Percentiles rank a stretch among this genome's conserved stretches.
Conservation (phyloP, 306 rosid genomes). For the Malus fusca region DNA sequence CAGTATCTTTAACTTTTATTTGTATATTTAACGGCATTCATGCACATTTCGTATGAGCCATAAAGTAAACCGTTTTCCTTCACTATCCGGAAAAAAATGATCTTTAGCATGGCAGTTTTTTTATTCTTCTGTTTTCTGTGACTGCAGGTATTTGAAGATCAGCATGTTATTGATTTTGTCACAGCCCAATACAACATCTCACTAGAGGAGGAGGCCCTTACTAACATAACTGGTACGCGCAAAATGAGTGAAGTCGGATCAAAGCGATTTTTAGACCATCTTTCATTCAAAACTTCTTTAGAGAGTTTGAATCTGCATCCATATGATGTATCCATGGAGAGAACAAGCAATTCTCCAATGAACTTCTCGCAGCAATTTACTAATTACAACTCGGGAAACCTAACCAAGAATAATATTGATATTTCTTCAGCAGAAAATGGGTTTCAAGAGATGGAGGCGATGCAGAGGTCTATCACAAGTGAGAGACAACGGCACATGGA, state of each 20-base stretch:
- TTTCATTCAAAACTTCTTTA: constrained; percentile 14
- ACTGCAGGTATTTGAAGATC: constrained; percentile 61
- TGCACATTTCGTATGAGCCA: not conserved
- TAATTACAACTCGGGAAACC: constrained; percentile 24
- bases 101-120: not conserved
- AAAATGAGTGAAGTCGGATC: constrained; percentile 36
- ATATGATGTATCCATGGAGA: constrained; percentile 32
- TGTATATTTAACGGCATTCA: not conserved
- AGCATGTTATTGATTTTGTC: constrained; percentile 51
- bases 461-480: constrained; percentile 29
- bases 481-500: constrained; percentile 21
- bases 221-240: not conserved
- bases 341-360: constrained; percentile 36
- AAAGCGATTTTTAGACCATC: constrained; percentile 20
- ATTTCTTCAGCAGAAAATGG: constrained; percentile 16
- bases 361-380: constrained; percentile 54
- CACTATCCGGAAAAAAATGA: not conserved
- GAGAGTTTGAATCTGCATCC: constrained; percentile 26
- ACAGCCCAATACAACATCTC: constrained; percentile 39
- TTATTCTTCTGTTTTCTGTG: not conserved
- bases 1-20: not conserved
- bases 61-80: not conserved
- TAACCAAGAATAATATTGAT: constrained; percentile 22
- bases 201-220: constrained; percentile 33
- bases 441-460: constrained; percentile 23